Conservation (phyloP, 768 basidiomycete species). For the Rhodotorula graminis region DNA sequence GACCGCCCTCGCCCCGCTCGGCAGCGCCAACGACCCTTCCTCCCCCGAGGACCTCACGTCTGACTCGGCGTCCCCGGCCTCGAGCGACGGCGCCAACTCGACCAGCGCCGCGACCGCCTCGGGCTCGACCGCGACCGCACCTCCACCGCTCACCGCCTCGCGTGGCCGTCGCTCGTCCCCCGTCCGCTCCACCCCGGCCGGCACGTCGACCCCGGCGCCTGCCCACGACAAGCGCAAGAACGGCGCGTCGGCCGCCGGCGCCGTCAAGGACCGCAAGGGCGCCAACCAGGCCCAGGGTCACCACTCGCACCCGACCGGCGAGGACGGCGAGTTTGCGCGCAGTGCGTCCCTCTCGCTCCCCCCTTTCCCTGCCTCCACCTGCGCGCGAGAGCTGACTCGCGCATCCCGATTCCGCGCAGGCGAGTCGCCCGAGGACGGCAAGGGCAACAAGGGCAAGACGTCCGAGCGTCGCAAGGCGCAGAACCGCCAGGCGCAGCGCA, state of each 20-base stretch:
- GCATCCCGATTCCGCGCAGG: not conserved
- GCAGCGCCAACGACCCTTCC: slow-evolving; percentile 1
- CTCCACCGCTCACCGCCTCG: not conserved
- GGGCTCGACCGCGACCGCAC: not conserved
- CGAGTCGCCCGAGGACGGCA: slow-evolving; percentile 26
- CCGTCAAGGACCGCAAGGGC: slow-evolving; percentile 26
- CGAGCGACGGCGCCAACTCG: not conserved
- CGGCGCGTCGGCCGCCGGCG: not conserved
- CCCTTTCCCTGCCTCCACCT: too few relatives aligned
- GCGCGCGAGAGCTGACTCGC: not conserved
- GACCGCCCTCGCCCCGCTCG: not conserved
- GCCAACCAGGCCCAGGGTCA: not conserved
- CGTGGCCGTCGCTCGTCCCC: not conserved
- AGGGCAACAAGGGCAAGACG: slow-evolving; percentile 32
- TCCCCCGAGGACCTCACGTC: slow-evolving; percentile 15
- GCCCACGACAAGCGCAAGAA: slow-evolving; percentile 28
- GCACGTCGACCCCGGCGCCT: not conserved
- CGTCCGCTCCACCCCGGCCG: not conserved
- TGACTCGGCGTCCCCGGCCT: slow-evolving; percentile 12
- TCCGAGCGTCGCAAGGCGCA: slow-evolving; percentile 78
- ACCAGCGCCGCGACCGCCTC: too few relatives aligned
- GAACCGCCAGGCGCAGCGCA: slow-evolving; percentile 93
- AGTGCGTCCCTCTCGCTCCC: slow-evolving; percentile 12
- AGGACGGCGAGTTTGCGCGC: slow-evolving; percentile 18
- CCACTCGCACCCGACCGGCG: slow-evolving; percentile 15